Evolutionary conservation across 495 filamentous ascomycete genomes (phyloP).

Genomic region (Cercophora scortea): DNA sequence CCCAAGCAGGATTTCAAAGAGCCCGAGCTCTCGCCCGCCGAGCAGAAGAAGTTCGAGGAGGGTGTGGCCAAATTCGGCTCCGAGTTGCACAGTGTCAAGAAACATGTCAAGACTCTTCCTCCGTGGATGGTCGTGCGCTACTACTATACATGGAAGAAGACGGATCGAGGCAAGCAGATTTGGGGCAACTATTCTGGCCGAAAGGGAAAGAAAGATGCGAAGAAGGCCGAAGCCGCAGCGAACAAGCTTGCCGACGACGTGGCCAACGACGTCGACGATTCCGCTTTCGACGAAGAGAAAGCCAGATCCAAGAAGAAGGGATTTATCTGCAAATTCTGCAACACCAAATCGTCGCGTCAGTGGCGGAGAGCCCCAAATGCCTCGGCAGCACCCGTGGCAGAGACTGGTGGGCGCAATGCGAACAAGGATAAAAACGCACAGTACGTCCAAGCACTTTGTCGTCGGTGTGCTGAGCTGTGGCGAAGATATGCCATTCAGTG

Average conservation of each 20-base stretch:
- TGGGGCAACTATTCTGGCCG: constrained; percentile 85
- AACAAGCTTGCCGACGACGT: constrained; percentile 83
- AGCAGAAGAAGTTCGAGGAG: constrained; percentile 86
- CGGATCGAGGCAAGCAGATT: constrained; percentile 70
- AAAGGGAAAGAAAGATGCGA: constrained; percentile 79
- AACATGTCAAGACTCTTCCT: constrained; percentile 74
- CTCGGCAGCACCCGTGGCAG: constrained; percentile 62
- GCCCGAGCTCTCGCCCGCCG: constrained; percentile 68
- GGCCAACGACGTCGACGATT: constrained; percentile 89
- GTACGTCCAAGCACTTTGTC: constrained; percentile 76
- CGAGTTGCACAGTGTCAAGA: constrained; percentile 74
- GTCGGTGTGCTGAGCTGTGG: constrained; percentile 87
- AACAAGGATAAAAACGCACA: constrained; percentile 67
- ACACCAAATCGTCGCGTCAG: constrained; percentile 67
- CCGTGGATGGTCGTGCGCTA: constrained; percentile 77
- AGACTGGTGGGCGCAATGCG: constrained; percentile 52
- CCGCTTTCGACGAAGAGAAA: constrained; percentile 90
- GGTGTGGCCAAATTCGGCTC: constrained; percentile 86
- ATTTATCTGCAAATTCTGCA: constrained; percentile 95
- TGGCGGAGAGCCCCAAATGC: constrained; percentile 87
- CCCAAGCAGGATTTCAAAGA: constrained; percentile 75
- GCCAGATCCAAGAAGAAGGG: constrained; percentile 66
- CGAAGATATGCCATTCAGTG: constrained; percentile 91
- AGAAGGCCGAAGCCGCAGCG: constrained; percentile 53
- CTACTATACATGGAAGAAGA: constrained; percentile 99